Base-by-base conservation (phyloP, 164 flowering plant genomes). In the Vitis rotundifolia region DNA sequence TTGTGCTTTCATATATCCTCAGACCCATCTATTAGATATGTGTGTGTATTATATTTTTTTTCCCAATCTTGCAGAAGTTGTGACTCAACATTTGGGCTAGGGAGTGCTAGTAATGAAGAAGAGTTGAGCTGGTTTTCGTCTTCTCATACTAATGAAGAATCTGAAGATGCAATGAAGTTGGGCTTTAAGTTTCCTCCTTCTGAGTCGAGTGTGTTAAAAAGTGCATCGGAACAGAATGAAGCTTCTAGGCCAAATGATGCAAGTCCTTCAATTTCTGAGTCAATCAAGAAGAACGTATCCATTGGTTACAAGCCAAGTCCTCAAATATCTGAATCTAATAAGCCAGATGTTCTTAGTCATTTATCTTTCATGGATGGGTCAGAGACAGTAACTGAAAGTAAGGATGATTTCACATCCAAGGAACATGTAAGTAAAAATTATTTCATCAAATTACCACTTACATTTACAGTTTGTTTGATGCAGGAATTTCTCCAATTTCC, bases 11-110 rank as follows among this genome's bases (percentile, higher is more conserved):
- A 66, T 28, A 22, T 50, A 10, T 66, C 49, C 28, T 26, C 2
- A 12, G 44, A 52, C 31, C 47, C 16, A 54, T 66, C 14, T 3
- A 19, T 3, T 51, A 22, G 11, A 44, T 62, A 49, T 59, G 31
- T 29, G n/a, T 11, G 2, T 61, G 16, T 59, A 54, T 16, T 12
- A 3, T 19, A 18, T 57, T 59, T 37, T 64, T 26, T 77, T 11
- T 13, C 59, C 56, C 59, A 64, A 37, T 75, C 68, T 72, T 84
- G 68, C 86, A 89, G 98, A 78, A 88, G 76, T 73, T 89, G 94
- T 76, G 98, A 93, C 79, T 86, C 92, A 57, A 85, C 90, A 57
- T 86, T 82, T 75, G 90, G 91, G 61, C 71, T 86, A 64, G 92
- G 82, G 37, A 73, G 69, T 70, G 69, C 77, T 52, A 74, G 76